Percentiles rank a stretch among this genome's conserved stretches.
Conservation (phyloP, 805 yeast genomes). For the Cyberlindnera japonica region DNA sequence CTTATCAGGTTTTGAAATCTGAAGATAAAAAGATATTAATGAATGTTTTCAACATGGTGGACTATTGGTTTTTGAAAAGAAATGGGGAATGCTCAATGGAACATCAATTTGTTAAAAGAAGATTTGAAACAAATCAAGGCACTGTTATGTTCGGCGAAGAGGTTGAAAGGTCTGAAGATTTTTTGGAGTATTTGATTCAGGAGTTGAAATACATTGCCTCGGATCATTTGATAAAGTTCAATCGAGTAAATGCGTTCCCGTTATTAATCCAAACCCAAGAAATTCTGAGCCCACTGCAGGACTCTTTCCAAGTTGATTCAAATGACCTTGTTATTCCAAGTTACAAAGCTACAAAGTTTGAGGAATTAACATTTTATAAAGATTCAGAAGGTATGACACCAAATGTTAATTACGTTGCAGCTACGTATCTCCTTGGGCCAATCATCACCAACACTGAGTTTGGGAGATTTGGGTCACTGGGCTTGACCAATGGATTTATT, state of each 20-base stretch:
- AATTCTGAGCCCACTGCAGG: constrained; percentile 5
- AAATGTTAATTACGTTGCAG: constrained; percentile 13
- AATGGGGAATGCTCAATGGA: constrained; percentile 15
- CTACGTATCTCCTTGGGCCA: constrained; percentile 10
- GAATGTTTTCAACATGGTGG: constrained; percentile 14
- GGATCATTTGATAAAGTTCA: constrained; percentile 10
- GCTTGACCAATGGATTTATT: constrained; percentile 8
- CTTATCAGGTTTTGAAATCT: constrained; percentile 5
- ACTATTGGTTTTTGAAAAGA: constrained; percentile 17
- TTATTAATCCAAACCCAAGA: constrained; percentile 9
- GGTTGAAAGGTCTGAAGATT: neutral
- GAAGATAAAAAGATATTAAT: constrained; percentile 9
- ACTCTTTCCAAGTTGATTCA: constrained; percentile 8
- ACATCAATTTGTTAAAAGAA: constrained; percentile 6
- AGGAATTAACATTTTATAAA: constrained; percentile 16
- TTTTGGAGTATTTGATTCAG: constrained; percentile 10
- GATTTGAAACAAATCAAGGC: neutral
- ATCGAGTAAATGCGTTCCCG: constrained; percentile 1
- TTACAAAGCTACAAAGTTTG: constrained; percentile 14
- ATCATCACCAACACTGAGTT: neutral
- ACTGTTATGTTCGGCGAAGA: neutral
- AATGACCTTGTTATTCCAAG: constrained; percentile 12
- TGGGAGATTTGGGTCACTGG: constrained; percentile 9
- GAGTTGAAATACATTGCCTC: constrained; percentile 14
- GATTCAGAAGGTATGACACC: constrained; percentile 15